Evolutionary conservation across 1,139 yeast genomes (phyloP).

Genomic region (Magnusiomyces ingens): DNA sequence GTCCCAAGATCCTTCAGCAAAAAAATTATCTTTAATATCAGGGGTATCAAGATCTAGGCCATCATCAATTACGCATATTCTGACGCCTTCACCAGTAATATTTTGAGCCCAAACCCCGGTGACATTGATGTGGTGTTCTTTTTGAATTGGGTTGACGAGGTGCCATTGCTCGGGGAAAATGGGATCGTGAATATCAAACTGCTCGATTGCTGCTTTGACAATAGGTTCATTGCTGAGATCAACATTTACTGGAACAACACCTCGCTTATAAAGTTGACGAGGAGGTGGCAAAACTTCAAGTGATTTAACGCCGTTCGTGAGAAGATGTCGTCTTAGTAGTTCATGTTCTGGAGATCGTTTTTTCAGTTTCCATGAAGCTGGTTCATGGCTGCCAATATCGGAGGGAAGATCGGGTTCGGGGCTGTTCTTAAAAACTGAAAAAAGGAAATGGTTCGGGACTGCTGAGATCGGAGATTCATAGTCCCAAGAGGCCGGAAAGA

Average conservation of each 20-base stretch:
- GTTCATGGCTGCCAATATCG: slow-evolving; percentile 6
- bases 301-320: not conserved
- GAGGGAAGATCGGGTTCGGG: slow-evolving; percentile 8
- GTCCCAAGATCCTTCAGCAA: slow-evolving; percentile 81
- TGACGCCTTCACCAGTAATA: slow-evolving; percentile 73
- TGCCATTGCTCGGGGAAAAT: slow-evolving; percentile 85
- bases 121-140: slow-evolving; percentile 84
- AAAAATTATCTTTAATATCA: slow-evolving; percentile 65
- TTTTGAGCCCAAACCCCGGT: slow-evolving; percentile 79
- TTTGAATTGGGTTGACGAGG: slow-evolving; percentile 58
- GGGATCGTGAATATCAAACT: slow-evolving; percentile 71
- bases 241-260: slow-evolving; percentile 22
- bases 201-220: not conserved
- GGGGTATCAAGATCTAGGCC: slow-evolving; percentile 77
- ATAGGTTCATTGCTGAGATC: slow-evolving; percentile 14
- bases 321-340: not conserved
- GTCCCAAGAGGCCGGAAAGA: slow-evolving; percentile 19
- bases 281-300: slow-evolving; percentile 4
- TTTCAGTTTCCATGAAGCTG: not conserved
- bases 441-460: slow-evolving; percentile 30
- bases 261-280: slow-evolving; percentile 5
- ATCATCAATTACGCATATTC: slow-evolving; percentile 85
- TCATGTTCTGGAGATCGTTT: slow-evolving; percentile 3
- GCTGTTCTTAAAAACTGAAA: slow-evolving; percentile 25
- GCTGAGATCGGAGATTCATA: slow-evolving; percentile 31